A percentile compares a stretch with the other conserved stretches of the same genome.
These are phyloP conservation scores for Phaeolepiota aurea DNA, from an alignment of 768 basidiomycete genomes.

Conservation along the genomic window DNA sequence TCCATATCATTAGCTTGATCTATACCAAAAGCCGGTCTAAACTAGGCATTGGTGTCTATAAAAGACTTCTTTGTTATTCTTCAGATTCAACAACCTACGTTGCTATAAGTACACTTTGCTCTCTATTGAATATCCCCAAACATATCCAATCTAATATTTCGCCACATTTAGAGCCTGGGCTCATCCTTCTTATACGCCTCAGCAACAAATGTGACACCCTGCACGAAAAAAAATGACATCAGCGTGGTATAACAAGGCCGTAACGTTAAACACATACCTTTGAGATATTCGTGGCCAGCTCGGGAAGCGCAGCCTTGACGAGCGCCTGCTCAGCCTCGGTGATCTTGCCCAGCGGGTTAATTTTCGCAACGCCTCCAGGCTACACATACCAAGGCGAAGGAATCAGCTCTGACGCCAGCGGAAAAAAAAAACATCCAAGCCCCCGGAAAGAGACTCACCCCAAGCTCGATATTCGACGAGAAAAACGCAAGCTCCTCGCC, in stretches of 20 bases:
- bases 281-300: conserved; percentile 65
- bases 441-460: conserved; percentile 51
- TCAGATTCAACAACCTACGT: too few species aligned
- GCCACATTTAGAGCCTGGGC: neutral
- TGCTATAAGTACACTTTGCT: too few species aligned
- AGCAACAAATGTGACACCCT: neutral
- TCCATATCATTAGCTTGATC: too few species aligned
- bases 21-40: too few species aligned
- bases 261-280: conserved; percentile 31
- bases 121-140: too few species aligned
- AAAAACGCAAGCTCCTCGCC: conserved; percentile 78
- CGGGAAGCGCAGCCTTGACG: conserved; percentile 73
- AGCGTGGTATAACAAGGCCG: neutral
- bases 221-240: neutral
- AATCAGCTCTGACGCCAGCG: too few species aligned
- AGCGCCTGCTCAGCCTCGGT: conserved; percentile 68
- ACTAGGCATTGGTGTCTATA: too few species aligned
- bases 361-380: conserved; percentile 84
- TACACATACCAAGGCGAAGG: too few species aligned
- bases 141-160: too few species aligned
- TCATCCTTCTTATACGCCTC: neutral
- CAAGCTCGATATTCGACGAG: conserved; percentile 82
- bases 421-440: too few species aligned
- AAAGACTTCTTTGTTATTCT: too few species aligned
- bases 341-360: conserved; percentile 71